phyloP scores from a whole-genome alignment of 768 basidiomycete species.

The Tricholoma sp. region DNA sequence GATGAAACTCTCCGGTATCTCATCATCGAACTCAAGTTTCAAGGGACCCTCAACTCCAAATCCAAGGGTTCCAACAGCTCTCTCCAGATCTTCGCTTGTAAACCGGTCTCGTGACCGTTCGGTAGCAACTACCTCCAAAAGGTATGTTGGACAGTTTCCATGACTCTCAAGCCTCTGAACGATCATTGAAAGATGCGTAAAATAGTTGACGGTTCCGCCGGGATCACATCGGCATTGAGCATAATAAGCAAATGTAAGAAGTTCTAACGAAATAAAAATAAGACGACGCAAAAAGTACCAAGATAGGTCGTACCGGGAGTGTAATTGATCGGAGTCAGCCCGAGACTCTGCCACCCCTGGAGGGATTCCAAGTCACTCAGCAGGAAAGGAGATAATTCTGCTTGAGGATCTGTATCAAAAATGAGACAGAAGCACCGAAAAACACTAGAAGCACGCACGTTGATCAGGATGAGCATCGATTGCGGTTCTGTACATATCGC shows the following conservation, averaged over 20 bases:
- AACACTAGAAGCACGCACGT: constrained; percentile 37
- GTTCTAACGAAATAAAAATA: constrained; percentile 36
- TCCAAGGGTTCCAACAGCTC: constrained; percentile 50
- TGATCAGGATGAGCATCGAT: constrained; percentile 78
- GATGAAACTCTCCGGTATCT: constrained; percentile 66
- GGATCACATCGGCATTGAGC: constrained; percentile 83
- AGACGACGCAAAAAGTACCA: background rate
- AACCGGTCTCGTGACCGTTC: constrained; percentile 66
- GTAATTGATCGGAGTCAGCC: constrained; percentile 63
- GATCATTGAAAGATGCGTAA: constrained; percentile 51
- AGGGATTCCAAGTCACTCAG: constrained; percentile 31
- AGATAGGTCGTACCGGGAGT: constrained; percentile 46
- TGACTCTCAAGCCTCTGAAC: constrained; percentile 44
- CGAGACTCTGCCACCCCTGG: constrained; percentile 45
- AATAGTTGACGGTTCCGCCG: constrained; percentile 54
- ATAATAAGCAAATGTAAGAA: constrained; percentile 73
- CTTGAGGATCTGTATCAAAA: constrained; percentile 43
- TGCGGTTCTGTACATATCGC: constrained; percentile 68
- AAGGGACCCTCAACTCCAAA: constrained; percentile 60
- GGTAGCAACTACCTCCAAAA: constrained; percentile 54
- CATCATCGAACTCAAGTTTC: constrained; percentile 64
- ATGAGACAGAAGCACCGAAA: constrained; percentile 1
- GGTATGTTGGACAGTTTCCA: constrained; percentile 38
- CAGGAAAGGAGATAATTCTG: constrained; percentile 39
- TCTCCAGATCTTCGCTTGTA: constrained; percentile 46